A percentile compares a stretch with the other conserved stretches of the same genome.
Conservation (phyloP, 352 stramenopile genomes). For the Pseudoperonospora humuli region DNA sequence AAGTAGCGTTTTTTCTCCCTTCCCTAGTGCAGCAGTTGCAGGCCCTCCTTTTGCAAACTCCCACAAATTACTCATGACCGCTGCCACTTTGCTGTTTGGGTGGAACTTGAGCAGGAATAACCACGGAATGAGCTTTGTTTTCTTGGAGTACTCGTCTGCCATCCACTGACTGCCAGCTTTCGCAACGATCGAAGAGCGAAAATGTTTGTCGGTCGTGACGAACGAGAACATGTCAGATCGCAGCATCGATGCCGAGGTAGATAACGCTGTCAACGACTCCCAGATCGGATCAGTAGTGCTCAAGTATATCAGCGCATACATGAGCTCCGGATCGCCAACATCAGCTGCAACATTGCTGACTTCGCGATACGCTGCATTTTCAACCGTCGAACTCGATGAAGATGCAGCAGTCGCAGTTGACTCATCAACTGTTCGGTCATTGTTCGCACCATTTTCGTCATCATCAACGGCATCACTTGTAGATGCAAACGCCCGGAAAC, state of each 20-base stretch:
- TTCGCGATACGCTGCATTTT: conserved; percentile 78
- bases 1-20: conserved; percentile 43
- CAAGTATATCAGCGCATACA: conserved; percentile 77
- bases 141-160: conserved; percentile 37
- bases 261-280: conserved; percentile 23
- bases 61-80: conserved; percentile 66
- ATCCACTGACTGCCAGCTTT: conserved; percentile 57
- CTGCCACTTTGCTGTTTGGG: conserved; percentile 52
- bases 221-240: conserved; percentile 38
- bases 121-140: conserved; percentile 58
- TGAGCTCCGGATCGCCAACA: conserved; percentile 67
- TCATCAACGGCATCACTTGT: conserved; percentile 19
- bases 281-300: conserved; percentile 71
- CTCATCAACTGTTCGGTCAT: conserved; percentile 1
- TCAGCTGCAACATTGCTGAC: conserved; percentile 78
- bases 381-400: conserved; percentile 27
- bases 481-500: conserved; percentile 62
- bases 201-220: conserved; percentile 28
- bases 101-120: conserved; percentile 75
- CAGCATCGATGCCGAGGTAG: not conserved
- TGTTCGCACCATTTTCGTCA: conserved; percentile 15
- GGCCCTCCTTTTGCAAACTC: conserved; percentile 44
- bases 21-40: conserved; percentile 6
- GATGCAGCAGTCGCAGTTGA: conserved; percentile 2
- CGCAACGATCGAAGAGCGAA: conserved; percentile 38